Evolutionary conservation across 2,329 filamentous ascomycete species (phyloP).

Genomic region (Trichophyton rubrum): DNA sequence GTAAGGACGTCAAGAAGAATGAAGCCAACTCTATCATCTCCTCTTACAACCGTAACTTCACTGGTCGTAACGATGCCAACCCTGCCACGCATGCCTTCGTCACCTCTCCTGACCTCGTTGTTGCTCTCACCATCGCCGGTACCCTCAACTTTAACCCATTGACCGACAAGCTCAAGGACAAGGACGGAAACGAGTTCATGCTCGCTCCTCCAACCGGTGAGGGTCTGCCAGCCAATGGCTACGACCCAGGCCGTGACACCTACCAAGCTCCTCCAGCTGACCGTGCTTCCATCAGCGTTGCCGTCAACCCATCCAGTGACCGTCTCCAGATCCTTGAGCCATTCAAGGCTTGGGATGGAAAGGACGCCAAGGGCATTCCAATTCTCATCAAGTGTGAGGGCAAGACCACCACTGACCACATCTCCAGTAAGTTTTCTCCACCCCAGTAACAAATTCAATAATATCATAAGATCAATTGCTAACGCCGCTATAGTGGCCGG

Average conservation of each 20-base stretch:
- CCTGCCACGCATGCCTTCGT: slow-evolving; percentile 90
- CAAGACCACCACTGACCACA: slow-evolving; percentile 96
- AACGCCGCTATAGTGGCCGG: slow-evolving; percentile 52
- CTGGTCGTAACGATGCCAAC: slow-evolving; percentile 92
- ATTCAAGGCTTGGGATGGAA: slow-evolving; percentile 81
- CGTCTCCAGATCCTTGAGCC: slow-evolving; percentile 84
- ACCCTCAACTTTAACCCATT: slow-evolving; percentile 88
- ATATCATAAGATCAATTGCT: not conserved
- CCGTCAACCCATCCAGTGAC: slow-evolving; percentile 78
- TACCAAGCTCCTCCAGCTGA: slow-evolving; percentile 90
- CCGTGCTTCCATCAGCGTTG: slow-evolving; percentile 58
- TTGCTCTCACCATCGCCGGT: slow-evolving; percentile 73
- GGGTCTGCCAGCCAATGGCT: slow-evolving; percentile 68
- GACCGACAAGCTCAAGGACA: slow-evolving; percentile 82
- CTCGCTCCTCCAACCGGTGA: slow-evolving; percentile 67
- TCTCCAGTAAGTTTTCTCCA: slow-evolving; percentile 48
- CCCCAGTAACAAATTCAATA: not conserved
- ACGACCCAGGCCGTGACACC: slow-evolving; percentile 82
- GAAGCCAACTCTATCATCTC: slow-evolving; percentile 93
- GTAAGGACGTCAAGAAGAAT: slow-evolving; percentile 86
- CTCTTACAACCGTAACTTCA: slow-evolving; percentile 99
- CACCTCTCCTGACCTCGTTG: slow-evolving; percentile 77
- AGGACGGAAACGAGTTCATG: slow-evolving; percentile 92
- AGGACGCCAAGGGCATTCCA: slow-evolving; percentile 70
- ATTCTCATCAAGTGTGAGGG: slow-evolving; percentile 94